Base-by-base conservation (phyloP, 306 rosid genomes). In the Sicyos baderoa region DNA sequence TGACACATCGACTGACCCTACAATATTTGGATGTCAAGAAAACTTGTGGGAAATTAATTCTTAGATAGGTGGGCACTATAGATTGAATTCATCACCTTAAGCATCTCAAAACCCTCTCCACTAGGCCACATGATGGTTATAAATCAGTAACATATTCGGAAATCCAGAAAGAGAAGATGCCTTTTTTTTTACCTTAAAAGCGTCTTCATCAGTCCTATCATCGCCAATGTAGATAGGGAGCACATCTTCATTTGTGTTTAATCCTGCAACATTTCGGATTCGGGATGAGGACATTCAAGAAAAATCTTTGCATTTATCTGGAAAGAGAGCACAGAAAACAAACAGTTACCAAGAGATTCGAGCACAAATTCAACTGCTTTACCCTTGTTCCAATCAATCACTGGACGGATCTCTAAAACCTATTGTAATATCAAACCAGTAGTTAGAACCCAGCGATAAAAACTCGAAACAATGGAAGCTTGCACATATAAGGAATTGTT, bases 361-460 rank as follows among this genome's bases (percentile, higher is more conserved):
- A 89, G 91, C 84, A 92, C 73, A 80, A 92, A 92, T 51, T 89
- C 96, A 62, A 92, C 98, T 15, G 98, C 96, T 82, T 89, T 92
- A 81, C 98, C 98, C 81, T 92, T 92, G 83, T 92, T 82, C 98
- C 98, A 92, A 65, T 89, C 91, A 69, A 92, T 86, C 72, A 76
- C 88, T 42, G 98, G 98, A 80, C 98, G 98, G 37, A 92, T 72
- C 72, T 92, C 98, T 92, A 92, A 92, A 84, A 92, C 97, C 97
- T 92, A 61, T 11, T 32, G 13, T 6, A 23, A 52, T 16, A 54
- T 29, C 13, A 68, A 22, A 51, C 44, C 29, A 59, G 69, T 37
- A 68, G 23, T 71, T 42, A 66, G 55, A 15, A 7, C 35, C 19
- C 14, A 5, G 12, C 5, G 1, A 22, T 5, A 4, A 11, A 17